A percentile compares a stretch with the other conserved stretches of the same genome.
Conservation (phyloP, 352 stramenopile species). For the Pseudoperonospora humuli region DNA sequence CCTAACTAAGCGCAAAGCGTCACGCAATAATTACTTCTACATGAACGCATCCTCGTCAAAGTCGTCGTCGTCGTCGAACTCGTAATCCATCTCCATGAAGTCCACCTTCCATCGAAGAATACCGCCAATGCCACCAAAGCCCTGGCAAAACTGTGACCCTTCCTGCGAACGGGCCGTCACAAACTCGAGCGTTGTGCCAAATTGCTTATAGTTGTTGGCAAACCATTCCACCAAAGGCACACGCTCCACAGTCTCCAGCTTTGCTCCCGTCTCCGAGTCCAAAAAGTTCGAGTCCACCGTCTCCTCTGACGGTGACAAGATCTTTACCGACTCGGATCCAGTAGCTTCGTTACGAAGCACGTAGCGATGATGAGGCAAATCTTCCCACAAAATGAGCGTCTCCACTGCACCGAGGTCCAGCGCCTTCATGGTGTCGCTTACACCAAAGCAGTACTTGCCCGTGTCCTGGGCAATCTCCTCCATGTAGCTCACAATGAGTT, state of each 20-base stretch:
- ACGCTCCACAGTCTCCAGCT: constrained; percentile 97
- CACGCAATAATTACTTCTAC: constrained; percentile 74
- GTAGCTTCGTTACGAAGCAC: constrained; percentile 92
- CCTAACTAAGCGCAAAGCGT: constrained; percentile 28
- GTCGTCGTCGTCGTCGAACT: constrained; percentile 85
- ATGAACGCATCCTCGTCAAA: constrained; percentile 84
- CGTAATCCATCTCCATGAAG: constrained; percentile 96
- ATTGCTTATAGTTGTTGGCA: constrained; percentile 99
- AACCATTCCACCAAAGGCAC: constrained; percentile 98
- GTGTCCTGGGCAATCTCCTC: constrained; percentile 99
- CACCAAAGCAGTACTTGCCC: constrained; percentile 99
- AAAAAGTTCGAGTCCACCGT: constrained; percentile 94
- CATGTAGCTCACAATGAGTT: constrained; percentile 98
- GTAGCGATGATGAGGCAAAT: constrained; percentile 93
- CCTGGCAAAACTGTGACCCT: constrained; percentile 99
- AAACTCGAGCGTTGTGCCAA: constrained; percentile 98
- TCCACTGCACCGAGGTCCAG: constrained; percentile 98
- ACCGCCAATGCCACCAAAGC: constrained; percentile 98
- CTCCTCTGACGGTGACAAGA: constrained; percentile 83
- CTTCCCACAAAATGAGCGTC: constrained; percentile 99
- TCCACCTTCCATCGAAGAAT: constrained; percentile 99
- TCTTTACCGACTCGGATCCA: constrained; percentile 73
- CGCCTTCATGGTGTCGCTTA: constrained; percentile 97
- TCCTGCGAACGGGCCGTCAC: constrained; percentile 97
- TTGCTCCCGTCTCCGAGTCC: constrained; percentile 90